A percentile compares a stretch with the other conserved stretches of the same genome.
phyloP scores from a whole-genome alignment of 805 yeast genomes.

The Candida ulmi region DNA sequence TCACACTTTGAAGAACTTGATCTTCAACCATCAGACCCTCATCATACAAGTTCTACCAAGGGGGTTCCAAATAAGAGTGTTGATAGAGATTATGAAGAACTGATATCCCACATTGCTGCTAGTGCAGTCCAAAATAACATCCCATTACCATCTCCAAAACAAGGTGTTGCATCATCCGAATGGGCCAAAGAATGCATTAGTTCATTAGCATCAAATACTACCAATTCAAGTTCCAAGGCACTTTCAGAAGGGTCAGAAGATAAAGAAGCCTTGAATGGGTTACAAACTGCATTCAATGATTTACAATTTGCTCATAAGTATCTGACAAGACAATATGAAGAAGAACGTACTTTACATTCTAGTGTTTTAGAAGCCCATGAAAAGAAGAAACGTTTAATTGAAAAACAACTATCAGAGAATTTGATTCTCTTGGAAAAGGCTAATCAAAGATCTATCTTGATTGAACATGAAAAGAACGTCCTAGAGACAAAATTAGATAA shows the following conservation, averaged over 20 bases:
- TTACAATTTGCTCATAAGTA: constrained; percentile 68
- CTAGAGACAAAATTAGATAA: constrained; percentile 23
- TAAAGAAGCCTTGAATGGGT: constrained; percentile 18
- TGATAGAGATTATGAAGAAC: constrained; percentile 16
- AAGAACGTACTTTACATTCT: constrained; percentile 52
- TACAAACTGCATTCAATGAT: constrained; percentile 60
- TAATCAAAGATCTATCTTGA: constrained; percentile 28
- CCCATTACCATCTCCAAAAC: constrained; percentile 16
- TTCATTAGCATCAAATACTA: constrained; percentile 4
- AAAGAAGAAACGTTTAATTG: constrained; percentile 43
- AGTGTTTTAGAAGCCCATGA: constrained; percentile 49
- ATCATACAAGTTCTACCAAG: too few relatives aligned
- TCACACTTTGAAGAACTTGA: constrained; percentile 18
- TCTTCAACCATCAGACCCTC: not conserved
- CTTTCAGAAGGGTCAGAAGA: not conserved
- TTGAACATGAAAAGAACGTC: constrained; percentile 32
- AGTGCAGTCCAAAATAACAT: constrained; percentile 21
- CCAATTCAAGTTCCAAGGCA: not conserved
- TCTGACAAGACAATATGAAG: constrained; percentile 60
- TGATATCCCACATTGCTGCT: constrained; percentile 21
- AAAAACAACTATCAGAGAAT: constrained; percentile 41
- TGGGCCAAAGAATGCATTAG: constrained; percentile 24
- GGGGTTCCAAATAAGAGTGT: not conserved
- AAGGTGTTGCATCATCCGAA: constrained; percentile 9
- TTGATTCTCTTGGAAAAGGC: constrained; percentile 31